A percentile compares a stretch with the other conserved stretches of the same genome.
Evolutionary conservation across 495 filamentous ascomycete species (phyloP).

Genomic region (Xylaria bambusicola): DNA sequence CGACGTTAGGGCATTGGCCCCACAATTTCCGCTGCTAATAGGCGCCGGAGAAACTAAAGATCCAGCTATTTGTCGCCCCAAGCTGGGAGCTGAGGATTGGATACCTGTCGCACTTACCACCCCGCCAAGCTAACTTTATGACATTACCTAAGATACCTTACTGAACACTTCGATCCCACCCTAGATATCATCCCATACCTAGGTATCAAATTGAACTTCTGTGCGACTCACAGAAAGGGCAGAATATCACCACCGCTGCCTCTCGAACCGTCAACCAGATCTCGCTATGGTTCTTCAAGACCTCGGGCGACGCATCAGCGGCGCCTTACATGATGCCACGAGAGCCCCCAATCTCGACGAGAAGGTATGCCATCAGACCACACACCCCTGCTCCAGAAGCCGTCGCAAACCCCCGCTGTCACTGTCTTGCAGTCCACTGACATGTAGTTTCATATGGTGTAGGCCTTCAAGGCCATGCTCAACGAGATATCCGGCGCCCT

Average conservation of each 20-base stretch:
- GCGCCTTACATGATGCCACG: slow-evolving; percentile 91
- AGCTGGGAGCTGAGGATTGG: background rate
- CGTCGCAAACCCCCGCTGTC: background rate
- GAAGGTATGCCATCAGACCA: slow-evolving; percentile 62
- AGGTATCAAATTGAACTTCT: too few species aligned
- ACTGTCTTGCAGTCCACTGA: slow-evolving; percentile 19
- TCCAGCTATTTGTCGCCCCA: background rate
- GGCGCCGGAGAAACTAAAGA: background rate
- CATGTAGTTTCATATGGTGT: background rate
- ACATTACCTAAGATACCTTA: too few species aligned
- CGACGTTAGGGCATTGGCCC: too few species aligned
- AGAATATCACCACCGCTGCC: background rate
- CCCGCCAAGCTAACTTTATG: too few species aligned
- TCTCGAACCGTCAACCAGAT: too few species aligned
- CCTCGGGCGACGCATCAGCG: slow-evolving; percentile 96
- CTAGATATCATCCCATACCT: too few species aligned
- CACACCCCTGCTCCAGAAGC: background rate
- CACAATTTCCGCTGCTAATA: background rate
- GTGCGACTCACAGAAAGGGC: background rate
- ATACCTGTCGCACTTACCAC: too few species aligned
- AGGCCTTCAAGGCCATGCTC: slow-evolving; percentile 97
- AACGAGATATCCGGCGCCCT: slow-evolving; percentile 95
- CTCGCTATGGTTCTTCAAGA: slow-evolving; percentile 93
- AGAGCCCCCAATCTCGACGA: slow-evolving; percentile 90
- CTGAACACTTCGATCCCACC: too few species aligned